These are phyloP conservation scores for Leucocoprinus leucothites DNA, from an alignment of 768 basidiomycete genomes.

Conservation along the genomic window DNA sequence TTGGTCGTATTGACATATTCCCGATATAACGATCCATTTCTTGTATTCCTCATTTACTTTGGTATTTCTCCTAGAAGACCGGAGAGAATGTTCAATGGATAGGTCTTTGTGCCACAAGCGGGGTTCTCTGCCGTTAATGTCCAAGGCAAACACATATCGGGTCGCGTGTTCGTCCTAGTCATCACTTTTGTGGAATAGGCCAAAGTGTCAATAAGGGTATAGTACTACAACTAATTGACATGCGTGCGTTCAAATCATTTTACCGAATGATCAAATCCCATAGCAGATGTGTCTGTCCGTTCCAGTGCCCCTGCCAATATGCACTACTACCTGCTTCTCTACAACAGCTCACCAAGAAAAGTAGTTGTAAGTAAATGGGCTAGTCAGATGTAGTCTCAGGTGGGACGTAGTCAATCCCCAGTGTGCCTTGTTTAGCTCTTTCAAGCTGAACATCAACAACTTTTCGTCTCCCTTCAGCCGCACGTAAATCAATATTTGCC, in stretches of 20 bases:
- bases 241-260: too few relatives aligned
- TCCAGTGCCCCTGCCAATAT: neutral
- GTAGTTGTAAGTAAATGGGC: too few relatives aligned
- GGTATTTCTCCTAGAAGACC: too few relatives aligned
- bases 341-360: too few relatives aligned
- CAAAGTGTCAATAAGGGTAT: neutral
- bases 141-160: too few relatives aligned
- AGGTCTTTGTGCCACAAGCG: too few relatives aligned
- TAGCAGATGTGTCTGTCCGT: neutral
- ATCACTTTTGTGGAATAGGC: neutral
- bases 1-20: too few relatives aligned
- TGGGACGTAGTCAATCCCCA: constrained; percentile 49
- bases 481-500: constrained; percentile 55
- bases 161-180: too few relatives aligned
- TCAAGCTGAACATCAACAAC: constrained; percentile 58
- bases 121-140: too few relatives aligned
- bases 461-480: constrained; percentile 54
- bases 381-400: neutral
- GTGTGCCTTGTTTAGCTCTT: constrained; percentile 55
- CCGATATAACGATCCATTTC: too few relatives aligned
- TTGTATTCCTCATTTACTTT: too few relatives aligned
- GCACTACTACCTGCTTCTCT: neutral
- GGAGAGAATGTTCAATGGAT: too few relatives aligned
- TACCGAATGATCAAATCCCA: neutral
- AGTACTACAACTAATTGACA: constrained; percentile 4